Base-by-base conservation (phyloP, 2,329 filamentous ascomycete species). In the Colletotrichum aenigma region DNA sequence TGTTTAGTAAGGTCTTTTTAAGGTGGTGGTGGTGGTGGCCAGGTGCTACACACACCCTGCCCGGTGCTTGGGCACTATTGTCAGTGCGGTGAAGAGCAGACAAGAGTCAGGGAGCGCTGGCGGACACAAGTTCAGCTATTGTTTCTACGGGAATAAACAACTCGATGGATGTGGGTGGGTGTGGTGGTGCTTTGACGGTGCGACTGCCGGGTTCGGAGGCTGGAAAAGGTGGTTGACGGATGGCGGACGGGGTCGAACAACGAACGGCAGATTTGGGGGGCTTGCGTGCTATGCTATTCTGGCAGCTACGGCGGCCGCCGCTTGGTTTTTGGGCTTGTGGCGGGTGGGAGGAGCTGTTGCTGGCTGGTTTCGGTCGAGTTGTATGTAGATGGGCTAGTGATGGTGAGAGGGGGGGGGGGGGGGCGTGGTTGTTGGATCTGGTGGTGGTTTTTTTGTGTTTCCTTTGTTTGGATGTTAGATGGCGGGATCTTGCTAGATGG, bases 321-420 rank as follows among this genome's bases (percentile, higher is more conserved):
- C 64, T 36, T 56, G 28, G 34, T 26, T 30, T 56, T 24, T 7
- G 34, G 7, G 36, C 38, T 38, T 28, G 61, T 58, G 61, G 68
- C 60, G 55, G 70, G 56, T 18, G 58, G 16, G 56, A 18, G 3
- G n/a, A 12, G 28, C 61, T 55, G 61, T 58, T 30, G 72, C 36
- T 66, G 69, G 56, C 73, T 68, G 73, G 64, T 75, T 75, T 68
- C 69, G 38, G 73, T 75, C 56, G 12, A 72, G 4, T 6, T 26
- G 18, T 7, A 10, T 26, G 18, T 7, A 10, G 15, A 26, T 12
- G 55, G 24, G 15, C 18, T 30, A n/a, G 58, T 26, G 24, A 1
- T 60, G 2, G 56, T 1, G 9, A 18, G 56, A 30, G 28, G 1
- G 18, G 38, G 34, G 3, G 18, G 28, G 1, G 18, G 38, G 34